Evolutionary conservation across 768 basidiomycete species (phyloP).

Genomic region (Hirschioporus abietinus): DNA sequence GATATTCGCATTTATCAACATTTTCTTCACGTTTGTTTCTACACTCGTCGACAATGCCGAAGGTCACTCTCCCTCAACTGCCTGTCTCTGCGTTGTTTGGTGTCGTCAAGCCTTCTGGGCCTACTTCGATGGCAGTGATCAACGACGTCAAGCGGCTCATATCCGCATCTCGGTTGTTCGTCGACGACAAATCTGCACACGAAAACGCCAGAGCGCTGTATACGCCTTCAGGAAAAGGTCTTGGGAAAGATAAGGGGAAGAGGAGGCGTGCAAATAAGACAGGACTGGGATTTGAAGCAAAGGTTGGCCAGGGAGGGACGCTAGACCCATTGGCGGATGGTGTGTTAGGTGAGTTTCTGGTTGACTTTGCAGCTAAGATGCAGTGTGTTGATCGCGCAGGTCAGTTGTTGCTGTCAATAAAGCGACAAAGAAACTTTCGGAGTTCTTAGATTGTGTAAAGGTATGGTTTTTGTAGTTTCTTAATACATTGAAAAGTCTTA

Average conservation of each 20-base stretch:
- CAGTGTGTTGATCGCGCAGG: background rate
- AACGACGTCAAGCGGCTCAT: slow-evolving; percentile 82
- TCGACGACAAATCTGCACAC: slow-evolving; percentile 52
- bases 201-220: slow-evolving; percentile 43
- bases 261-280: slow-evolving; percentile 23
- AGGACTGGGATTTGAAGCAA: slow-evolving; percentile 41
- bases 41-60: slow-evolving; percentile 51
- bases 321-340: slow-evolving; percentile 96
- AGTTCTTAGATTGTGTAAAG: slow-evolving; percentile 88
- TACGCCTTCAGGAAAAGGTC: slow-evolving; percentile 24
- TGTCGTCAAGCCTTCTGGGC: slow-evolving; percentile 86
- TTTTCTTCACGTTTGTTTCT: background rate
- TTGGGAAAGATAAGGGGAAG: slow-evolving; percentile 36
- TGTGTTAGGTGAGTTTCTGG: slow-evolving; percentile 62
- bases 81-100: slow-evolving; percentile 84
- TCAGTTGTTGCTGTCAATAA: slow-evolving; percentile 85
- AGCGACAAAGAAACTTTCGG: slow-evolving; percentile 80
- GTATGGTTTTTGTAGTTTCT: slow-evolving; percentile 32
- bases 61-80: slow-evolving; percentile 42
- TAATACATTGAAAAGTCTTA: background rate
- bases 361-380: slow-evolving; percentile 4
- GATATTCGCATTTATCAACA: background rate
- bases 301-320: slow-evolving; percentile 92
- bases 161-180: slow-evolving; percentile 71
- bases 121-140: slow-evolving; percentile 86